Conservation (phyloP, 495 filamentous ascomycete genomes). For the Aspergillus kassunensis region DNA sequence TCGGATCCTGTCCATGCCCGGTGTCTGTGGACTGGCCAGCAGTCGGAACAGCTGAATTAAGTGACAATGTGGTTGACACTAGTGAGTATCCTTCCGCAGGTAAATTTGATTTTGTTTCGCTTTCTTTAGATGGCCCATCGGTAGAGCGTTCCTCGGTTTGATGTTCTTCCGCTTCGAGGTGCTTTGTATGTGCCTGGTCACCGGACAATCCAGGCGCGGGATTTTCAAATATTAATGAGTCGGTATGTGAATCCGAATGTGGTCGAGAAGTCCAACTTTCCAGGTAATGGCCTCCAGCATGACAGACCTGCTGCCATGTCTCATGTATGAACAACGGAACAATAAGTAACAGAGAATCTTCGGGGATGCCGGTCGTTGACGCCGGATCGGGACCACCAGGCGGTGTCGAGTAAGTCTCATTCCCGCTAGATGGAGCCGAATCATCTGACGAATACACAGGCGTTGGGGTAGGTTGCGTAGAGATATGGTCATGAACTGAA, state of each 20-base stretch:
- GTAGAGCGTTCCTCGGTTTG: background rate
- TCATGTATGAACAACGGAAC: slow-evolving; percentile 12
- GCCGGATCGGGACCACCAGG: background rate
- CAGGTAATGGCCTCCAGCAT: slow-evolving; percentile 14
- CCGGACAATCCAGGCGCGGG: background rate
- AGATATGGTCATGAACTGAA: slow-evolving; percentile 2
- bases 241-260: background rate
- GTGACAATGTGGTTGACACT: background rate
- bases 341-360: slow-evolving; percentile 1
- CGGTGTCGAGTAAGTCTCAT: slow-evolving; percentile 1
- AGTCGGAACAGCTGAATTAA: slow-evolving; percentile 11
- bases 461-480: slow-evolving; percentile 12
- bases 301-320: slow-evolving; percentile 38
- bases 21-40: slow-evolving; percentile 25
- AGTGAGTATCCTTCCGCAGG: background rate
- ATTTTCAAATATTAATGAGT: background rate
- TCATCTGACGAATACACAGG: slow-evolving; percentile 16
- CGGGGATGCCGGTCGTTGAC: background rate
- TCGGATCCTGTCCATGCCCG: slow-evolving; percentile 25
- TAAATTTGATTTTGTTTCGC: background rate
- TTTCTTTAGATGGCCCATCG: background rate
- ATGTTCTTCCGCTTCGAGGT: background rate
- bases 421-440: slow-evolving; percentile 13
- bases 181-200: background rate
- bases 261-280: slow-evolving; percentile 5